Percentiles rank a stretch among this genome's conserved stretches.
phyloP scores from a whole-genome alignment of 2,329 filamentous ascomycete species.

The Pseudogymnoascus sp. region DNA sequence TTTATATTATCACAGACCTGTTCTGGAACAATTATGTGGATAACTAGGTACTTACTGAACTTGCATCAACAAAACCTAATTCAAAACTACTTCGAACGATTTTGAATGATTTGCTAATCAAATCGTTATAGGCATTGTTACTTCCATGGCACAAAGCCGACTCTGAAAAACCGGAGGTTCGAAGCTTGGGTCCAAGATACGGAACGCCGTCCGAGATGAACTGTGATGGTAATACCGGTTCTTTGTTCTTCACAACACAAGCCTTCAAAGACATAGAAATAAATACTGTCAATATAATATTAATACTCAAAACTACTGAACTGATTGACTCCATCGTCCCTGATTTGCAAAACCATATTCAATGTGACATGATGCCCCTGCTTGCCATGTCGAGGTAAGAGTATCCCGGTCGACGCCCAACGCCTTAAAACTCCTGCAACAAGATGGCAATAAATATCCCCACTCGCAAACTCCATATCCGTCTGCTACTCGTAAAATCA shows the following conservation, averaged over 20 bases:
- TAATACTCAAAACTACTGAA: background rate
- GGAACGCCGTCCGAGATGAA: background rate
- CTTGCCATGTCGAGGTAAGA: background rate
- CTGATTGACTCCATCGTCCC: background rate
- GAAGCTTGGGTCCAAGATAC: background rate
- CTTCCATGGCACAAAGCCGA: background rate
- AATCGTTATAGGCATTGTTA: conserved; percentile 1
- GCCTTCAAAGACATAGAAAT: background rate
- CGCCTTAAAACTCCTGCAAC: background rate
- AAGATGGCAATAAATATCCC: background rate
- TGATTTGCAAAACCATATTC: background rate
- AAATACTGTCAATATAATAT: background rate
- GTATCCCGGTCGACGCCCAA: background rate
- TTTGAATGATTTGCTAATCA: conserved; percentile 6
- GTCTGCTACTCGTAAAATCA: background rate
- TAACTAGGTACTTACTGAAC: conserved; percentile 11
- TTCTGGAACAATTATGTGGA: conserved; percentile 12
- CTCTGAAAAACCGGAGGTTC: background rate
- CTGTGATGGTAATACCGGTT: background rate
- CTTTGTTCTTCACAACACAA: background rate
- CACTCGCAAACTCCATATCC: background rate
- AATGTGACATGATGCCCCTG: background rate
- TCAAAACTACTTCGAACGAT: background rate
- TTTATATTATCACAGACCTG: conserved; percentile 12
- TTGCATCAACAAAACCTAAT: conserved; percentile 9